Evolutionary conservation across 495 filamentous ascomycete species (phyloP).

Genomic region (Podospora australis): DNA sequence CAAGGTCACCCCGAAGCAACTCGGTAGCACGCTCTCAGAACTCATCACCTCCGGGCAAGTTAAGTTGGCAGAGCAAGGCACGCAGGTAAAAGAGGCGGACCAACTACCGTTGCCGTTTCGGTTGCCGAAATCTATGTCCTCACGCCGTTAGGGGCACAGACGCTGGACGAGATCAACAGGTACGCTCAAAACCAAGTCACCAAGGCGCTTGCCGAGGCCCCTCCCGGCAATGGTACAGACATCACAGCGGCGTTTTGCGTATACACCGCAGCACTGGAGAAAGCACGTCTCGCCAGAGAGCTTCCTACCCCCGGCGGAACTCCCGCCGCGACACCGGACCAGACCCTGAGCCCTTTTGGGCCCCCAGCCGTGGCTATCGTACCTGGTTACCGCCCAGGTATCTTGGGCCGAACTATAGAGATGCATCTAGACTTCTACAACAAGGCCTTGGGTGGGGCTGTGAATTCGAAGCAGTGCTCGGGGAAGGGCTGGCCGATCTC

Average conservation of each 20-base stretch:
- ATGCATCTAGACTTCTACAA: conserved; percentile 29
- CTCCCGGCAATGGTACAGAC: conserved; percentile 4
- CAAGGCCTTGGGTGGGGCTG: conserved; percentile 15
- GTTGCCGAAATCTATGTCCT: conserved; percentile 8
- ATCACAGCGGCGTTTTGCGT: conserved; percentile 16
- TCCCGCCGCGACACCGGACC: neutral
- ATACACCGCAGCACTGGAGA: conserved; percentile 19
- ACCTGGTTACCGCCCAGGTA: conserved; percentile 27
- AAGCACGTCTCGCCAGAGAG: neutral
- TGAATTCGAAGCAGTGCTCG: conserved; percentile 20
- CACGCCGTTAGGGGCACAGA: conserved; percentile 7
- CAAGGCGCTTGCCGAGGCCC: conserved; percentile 10
- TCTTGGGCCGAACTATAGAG: conserved; percentile 24
- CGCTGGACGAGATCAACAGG: conserved; percentile 13
- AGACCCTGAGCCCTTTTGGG: neutral
- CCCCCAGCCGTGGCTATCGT: conserved; percentile 10
- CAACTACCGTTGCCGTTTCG: too few species aligned
- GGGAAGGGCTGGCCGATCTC: conserved; percentile 7
- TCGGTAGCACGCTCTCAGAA: conserved; percentile 11
- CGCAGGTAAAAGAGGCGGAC: neutral
- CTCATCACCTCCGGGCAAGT: conserved; percentile 10
- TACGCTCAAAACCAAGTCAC: conserved; percentile 17
- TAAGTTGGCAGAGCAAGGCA: neutral
- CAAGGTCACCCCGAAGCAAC: conserved; percentile 5
- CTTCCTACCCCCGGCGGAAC: neutral